Base-by-base conservation (phyloP, 208 protist species). In the Leishmania turanica region DNA sequence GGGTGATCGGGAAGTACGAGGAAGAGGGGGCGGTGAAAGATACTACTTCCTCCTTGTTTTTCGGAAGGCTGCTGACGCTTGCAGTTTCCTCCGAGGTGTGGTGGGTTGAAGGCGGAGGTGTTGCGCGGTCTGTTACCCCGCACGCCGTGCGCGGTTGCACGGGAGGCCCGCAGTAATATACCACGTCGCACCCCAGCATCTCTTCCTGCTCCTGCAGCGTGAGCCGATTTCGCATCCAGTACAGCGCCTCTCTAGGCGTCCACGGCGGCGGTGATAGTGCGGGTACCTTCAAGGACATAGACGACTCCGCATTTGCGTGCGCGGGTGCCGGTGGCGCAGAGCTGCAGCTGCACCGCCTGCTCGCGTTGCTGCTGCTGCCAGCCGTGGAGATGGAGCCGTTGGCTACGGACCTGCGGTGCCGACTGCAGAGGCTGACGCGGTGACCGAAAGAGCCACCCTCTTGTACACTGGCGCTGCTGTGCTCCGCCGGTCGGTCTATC, bases 151-250 rank as follows among this genome's bases (percentile, higher is more conserved):
- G 84, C 27, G 81, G 79, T 24, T 75, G 79, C 74, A 86, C 79
- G 13, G 87, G 87, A 13, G 85, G 87, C 27, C 97, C 97, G 58
- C 88, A 97, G 79, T 95, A 99, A 80, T 94, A 99, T 2, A 99
- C 79, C 40, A 83, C 40, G 27, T 77, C 71, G 83, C 91, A 98
- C 17, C 85, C 24, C 19, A 89, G 68, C 15, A 98, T 96, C 77
- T 99, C 97, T 37, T 74, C 62, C 76, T 92, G 65, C 77, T 99
- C 97, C 70, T 87, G 92, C n/a, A 79, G 37, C 7, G 93, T 98
- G 24, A 99, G 88, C 37, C 82, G 79, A 70, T 70, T 65, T 15
- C 75, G 72, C 58, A 89, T 87, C 73, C 78, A 83, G 71, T 78
- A 68, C 51, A 93, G 77, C 8, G 88, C 88, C 42, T 93, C 85